Percentiles rank a stretch among this genome's conserved stretches.
These are phyloP conservation scores for Fusarium sublunatum DNA, from an alignment of 2,329 filamentous ascomycete species.

Conservation along the genomic window DNA sequence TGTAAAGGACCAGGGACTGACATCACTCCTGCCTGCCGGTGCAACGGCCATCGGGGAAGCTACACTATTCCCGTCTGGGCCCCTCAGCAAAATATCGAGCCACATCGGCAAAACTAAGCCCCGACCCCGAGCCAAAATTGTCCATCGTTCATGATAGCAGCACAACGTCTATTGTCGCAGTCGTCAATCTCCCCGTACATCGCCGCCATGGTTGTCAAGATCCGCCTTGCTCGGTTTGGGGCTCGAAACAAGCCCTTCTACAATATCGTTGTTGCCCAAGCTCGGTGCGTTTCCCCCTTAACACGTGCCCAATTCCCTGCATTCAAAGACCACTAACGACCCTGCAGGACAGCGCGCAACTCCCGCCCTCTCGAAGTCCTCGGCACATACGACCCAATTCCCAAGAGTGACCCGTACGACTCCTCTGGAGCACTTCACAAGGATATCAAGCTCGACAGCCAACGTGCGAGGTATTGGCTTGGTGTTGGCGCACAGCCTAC, in stretches of 20 bases:
- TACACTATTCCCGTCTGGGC: conserved; percentile 9
- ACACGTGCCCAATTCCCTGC: background rate
- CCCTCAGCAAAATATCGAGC: conserved; percentile 33
- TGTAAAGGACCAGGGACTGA: conserved; percentile 30
- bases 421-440: conserved; percentile 80
- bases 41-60: background rate
- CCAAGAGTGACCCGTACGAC: conserved; percentile 70
- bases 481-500: conserved; percentile 96
- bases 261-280: conserved; percentile 96
- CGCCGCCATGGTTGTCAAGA: conserved; percentile 84
- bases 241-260: conserved; percentile 90
- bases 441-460: conserved; percentile 86
- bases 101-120: conserved; percentile 53
- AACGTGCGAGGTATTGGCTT: conserved; percentile 92
- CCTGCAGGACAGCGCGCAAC: conserved; percentile 80
- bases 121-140: conserved; percentile 49
- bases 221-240: conserved; percentile 93
- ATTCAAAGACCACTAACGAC: conserved; percentile 7
- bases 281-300: conserved; percentile 72
- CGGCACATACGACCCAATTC: conserved; percentile 78
- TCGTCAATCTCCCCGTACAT: conserved; percentile 31
- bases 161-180: conserved; percentile 18
- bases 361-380: conserved; percentile 94
- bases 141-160: conserved; percentile 37
- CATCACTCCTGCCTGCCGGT: conserved; percentile 28